Percentiles rank a stretch among this genome's conserved stretches.
Conservation (phyloP, 2,329 filamentous ascomycete genomes). For the Clarireedia homoeocarpa region DNA sequence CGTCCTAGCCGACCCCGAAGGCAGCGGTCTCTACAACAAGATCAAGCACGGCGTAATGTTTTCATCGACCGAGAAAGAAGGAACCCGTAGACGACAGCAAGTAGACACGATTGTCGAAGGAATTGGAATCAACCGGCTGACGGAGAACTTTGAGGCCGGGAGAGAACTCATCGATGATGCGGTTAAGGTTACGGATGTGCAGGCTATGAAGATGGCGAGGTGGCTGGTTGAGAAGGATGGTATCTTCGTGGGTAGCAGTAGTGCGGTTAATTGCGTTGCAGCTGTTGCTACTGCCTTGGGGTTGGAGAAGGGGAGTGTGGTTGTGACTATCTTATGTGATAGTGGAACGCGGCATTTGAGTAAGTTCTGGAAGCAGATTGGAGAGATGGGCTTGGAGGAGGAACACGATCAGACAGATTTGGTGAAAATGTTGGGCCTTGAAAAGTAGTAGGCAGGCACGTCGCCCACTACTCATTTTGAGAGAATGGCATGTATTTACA, state of each 20-base stretch:
- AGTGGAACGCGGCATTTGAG: slow-evolving; percentile 74
- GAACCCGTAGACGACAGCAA: slow-evolving; percentile 79
- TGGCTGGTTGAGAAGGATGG: slow-evolving; percentile 96
- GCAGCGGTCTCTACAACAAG: slow-evolving; percentile 87
- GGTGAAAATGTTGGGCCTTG: slow-evolving; percentile 42
- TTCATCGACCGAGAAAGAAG: slow-evolving; percentile 78
- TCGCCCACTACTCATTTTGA: no score
- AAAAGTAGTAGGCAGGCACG: slow-evolving; percentile 9
- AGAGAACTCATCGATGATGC: slow-evolving; percentile 84
- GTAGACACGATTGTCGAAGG: slow-evolving; percentile 96
- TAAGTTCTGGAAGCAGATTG: slow-evolving; percentile 75
- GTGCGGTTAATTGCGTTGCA: slow-evolving; percentile 90
- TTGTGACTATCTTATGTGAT: slow-evolving; percentile 83
- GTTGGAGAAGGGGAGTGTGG: slow-evolving; percentile 51
- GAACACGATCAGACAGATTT: slow-evolving; percentile 44
- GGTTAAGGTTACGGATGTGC: slow-evolving; percentile 76
- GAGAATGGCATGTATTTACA: no score
- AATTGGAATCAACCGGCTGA: slow-evolving; percentile 91
- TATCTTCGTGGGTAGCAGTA: slow-evolving; percentile 89
- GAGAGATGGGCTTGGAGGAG: slow-evolving; percentile 57
- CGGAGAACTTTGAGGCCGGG: slow-evolving; percentile 83
- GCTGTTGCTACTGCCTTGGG: slow-evolving; percentile 60
- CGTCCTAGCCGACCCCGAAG: slow-evolving; percentile 87
- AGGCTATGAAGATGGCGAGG: slow-evolving; percentile 88
- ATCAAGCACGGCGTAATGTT: slow-evolving; percentile 96